Base-by-base conservation (phyloP, 345 rosid species). In the Hibiscus tridactylites region DNA sequence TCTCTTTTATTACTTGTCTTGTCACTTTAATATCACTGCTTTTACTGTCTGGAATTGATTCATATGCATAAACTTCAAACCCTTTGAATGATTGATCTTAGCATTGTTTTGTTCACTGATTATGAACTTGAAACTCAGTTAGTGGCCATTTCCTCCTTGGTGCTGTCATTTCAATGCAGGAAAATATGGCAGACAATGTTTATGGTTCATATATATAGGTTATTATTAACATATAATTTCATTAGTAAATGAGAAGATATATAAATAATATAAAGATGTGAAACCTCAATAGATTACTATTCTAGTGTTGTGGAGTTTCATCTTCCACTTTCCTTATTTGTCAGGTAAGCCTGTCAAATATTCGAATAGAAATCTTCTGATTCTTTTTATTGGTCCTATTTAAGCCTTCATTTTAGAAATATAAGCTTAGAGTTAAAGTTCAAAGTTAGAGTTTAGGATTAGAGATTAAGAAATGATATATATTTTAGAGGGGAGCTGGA, bases 281-380 rank as follows among this genome's bases (percentile, higher is more conserved):
- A 60, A n/a, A 19, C 52, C 52, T 65, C 44, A 12, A 44, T 42
- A 24, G 11, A 9, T 44, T 4, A 19, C 6, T 65, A 65, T 24
- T 24, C 54, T 13, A 24, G 37, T 46, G 8, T 19, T 64, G 31
- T 64, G 31, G 52, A 61, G 29, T 19, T 64, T 46, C 52, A 39
- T 47, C 66, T 60, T 73, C 73, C 62, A 72, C 74, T 79, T 72
- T 76, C 76, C 78, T 79, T 74, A 73, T 76, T 71, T 71, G 83
- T 75, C 83, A 65, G 75, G 77, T 33, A 33, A 33, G 37, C 6
- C 6, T 4, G 37, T 33, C 6, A 5, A 33, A 33, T 4, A 33
- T 33, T 33, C 37, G 37, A 33, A 4, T 33, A 33, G 0, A 33
- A 33, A 4, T 33, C 37, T 33, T 3, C 1, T 33, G 1, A 4